Base-by-base conservation (phyloP, 306 rosid genomes). In the Begonia fuchsioides region DNA sequence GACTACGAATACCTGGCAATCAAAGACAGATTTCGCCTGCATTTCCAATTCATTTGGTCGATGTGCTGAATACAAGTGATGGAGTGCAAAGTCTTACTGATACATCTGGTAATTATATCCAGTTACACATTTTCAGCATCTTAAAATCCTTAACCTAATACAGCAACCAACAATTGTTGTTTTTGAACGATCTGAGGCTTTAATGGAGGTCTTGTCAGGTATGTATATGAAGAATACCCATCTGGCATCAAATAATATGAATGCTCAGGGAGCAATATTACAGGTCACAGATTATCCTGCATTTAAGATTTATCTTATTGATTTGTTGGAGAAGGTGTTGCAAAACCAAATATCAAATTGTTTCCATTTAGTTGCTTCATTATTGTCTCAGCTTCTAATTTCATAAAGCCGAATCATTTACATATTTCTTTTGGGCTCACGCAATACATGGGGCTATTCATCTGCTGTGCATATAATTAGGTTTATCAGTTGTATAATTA, bases 21-120 rank as follows among this genome's bases (percentile, higher is more conserved):
- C 94, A 83, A 59, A 81, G 95, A 72, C 96, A 80, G 49, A 68
- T 69, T 43, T 66, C 93, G 19, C 73, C 80, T 53, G 57, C 90
- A 8, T 93, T 85, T 74, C 97, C 93, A 3, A 43, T 70, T 77
- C 97, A 88, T 81, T 76, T 88, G 68, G 75, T 72, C 11, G 90
- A 88, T 57, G 93, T 79, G 53, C 72, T 81, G 45, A 14, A 67
- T 57, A 62, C 55, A 17, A 77, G 74, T 58, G 93, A 88, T 60
- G 69, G 69, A 43, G 55, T 60, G 47, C 90, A 77, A 53, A 61
- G 67, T 66, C 75, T 69, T 66, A 47, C 79, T 49, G 96, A 87
- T 62, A 32, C 74, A 4, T 65, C 94, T 13, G 74, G 60, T 71
- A 80, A 62, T 5, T 26, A 26, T 52, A 54, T 64, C 67, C 53